Evolutionary conservation across 2,329 filamentous ascomycete genomes (phyloP).

Genomic region (Pyrenophora teres): DNA sequence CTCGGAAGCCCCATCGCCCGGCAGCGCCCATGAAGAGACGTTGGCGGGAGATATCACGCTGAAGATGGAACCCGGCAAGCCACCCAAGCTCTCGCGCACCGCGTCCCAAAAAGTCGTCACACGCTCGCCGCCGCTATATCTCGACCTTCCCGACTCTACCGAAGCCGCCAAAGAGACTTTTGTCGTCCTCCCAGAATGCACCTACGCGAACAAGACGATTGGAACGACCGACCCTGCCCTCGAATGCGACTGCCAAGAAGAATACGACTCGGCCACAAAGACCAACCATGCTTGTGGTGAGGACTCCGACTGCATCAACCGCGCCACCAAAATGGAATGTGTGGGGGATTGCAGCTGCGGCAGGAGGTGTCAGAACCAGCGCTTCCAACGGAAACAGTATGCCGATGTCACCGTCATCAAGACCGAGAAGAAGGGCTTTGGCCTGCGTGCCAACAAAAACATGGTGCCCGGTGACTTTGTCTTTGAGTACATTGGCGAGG

Average conservation of each 20-base stretch:
- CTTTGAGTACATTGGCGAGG: constrained; percentile 97
- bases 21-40: constrained; percentile 56
- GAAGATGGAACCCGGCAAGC: constrained; percentile 65
- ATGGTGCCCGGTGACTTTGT: constrained; percentile 88
- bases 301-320: constrained; percentile 98
- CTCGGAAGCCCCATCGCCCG: constrained; percentile 44
- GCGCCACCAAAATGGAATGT: constrained; percentile 97
- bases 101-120: constrained; percentile 70
- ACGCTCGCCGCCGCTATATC: constrained; percentile 69
- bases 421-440: constrained; percentile 96
- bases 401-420: constrained; percentile 93
- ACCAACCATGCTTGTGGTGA: constrained; percentile 88
- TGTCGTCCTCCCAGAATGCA: constrained; percentile 79
- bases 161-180: constrained; percentile 76
- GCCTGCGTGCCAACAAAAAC: constrained; percentile 78
- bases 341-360: constrained; percentile 86
- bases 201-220: constrained; percentile 89
- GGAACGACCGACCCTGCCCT: constrained; percentile 90
- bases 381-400: constrained; percentile 89
- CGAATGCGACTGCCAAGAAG: constrained; percentile 92
- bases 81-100: constrained; percentile 74
- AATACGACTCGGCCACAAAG: constrained; percentile 68
- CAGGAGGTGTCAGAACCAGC: constrained; percentile 86
- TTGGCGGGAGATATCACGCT: constrained; percentile 65
- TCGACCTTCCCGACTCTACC: constrained; percentile 77